Evolutionary conservation across 2,329 filamentous ascomycete genomes (phyloP).

Genomic region (Sclerotinia trifoliorum): DNA sequence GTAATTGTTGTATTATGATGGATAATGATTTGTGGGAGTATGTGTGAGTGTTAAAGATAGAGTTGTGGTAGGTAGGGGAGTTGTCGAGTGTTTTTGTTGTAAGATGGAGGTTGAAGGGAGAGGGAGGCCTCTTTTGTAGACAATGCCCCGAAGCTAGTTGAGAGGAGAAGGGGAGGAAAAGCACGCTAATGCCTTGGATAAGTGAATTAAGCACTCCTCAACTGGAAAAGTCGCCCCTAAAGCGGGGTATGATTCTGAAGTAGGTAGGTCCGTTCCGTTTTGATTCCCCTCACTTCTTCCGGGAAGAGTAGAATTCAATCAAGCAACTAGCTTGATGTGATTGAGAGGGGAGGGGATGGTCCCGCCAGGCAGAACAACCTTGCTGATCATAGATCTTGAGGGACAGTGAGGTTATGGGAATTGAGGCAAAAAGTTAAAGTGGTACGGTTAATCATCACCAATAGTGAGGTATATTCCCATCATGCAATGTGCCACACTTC

Average conservation of each 20-base stretch:
- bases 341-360: neutral
- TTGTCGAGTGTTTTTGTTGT: neutral
- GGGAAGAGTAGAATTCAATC: neutral
- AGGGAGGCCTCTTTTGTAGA: constrained; percentile 1
- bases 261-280: neutral
- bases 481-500: neutral
- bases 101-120: neutral
- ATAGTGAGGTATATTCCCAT: neutral
- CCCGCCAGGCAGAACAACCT: neutral
- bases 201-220: neutral
- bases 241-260: neutral
- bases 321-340: neutral
- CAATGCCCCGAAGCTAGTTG: neutral
- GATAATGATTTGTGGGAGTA: neutral
- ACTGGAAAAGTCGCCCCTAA: neutral
- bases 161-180: neutral
- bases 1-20: neutral
- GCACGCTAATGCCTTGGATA: too few relatives aligned
- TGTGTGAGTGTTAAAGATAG: constrained; percentile 13
- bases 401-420: neutral
- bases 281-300: neutral
- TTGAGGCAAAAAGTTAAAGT: too few relatives aligned
- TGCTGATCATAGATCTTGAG: neutral
- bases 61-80: neutral
- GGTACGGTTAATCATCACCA: neutral